phyloP scores from a whole-genome alignment of 129 eudicot species.

The Centrapalus pauciflorus region DNA sequence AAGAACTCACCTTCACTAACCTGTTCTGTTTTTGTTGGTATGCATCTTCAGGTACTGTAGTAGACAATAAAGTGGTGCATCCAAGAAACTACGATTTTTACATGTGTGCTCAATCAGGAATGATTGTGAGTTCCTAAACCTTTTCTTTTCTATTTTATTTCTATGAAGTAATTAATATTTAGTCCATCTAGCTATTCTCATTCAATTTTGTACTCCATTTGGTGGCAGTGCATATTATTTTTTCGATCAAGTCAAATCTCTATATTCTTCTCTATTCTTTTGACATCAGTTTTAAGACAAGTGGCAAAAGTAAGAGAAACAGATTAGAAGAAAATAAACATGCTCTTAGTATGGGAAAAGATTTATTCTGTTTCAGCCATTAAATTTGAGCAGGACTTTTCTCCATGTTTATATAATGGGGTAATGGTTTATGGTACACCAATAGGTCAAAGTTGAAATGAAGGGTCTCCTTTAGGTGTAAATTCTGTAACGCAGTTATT shows the following conservation, averaged over 20 bases:
- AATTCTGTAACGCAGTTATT: not conserved
- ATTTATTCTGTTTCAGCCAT: not conserved
- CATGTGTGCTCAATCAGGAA: constrained; percentile 91
- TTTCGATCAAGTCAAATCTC: not conserved
- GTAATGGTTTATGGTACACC: not conserved
- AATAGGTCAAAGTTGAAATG: not conserved
- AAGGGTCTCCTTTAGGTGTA: not conserved
- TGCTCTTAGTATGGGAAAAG: not conserved
- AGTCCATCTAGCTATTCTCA: not conserved
- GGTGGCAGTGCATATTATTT: not conserved
- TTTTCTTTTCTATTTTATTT: constrained; percentile 2
- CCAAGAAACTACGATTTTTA: constrained; percentile 86
- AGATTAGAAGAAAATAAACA: not conserved
- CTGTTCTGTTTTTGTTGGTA: constrained; percentile 1
- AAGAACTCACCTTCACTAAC: not conserved
- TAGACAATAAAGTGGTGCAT: constrained; percentile 81
- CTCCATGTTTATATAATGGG: not conserved
- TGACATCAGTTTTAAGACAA: not conserved
- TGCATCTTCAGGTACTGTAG: constrained; percentile 67
- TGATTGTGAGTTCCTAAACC: constrained; percentile 62
- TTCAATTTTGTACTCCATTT: constrained; percentile 11
- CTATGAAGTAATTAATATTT: not conserved
- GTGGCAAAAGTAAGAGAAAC: not conserved
- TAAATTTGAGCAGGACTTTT: not conserved
- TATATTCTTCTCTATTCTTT: not conserved